phyloP scores from a whole-genome alignment of 2,329 filamentous ascomycete species.

The Fusarium setosum region DNA sequence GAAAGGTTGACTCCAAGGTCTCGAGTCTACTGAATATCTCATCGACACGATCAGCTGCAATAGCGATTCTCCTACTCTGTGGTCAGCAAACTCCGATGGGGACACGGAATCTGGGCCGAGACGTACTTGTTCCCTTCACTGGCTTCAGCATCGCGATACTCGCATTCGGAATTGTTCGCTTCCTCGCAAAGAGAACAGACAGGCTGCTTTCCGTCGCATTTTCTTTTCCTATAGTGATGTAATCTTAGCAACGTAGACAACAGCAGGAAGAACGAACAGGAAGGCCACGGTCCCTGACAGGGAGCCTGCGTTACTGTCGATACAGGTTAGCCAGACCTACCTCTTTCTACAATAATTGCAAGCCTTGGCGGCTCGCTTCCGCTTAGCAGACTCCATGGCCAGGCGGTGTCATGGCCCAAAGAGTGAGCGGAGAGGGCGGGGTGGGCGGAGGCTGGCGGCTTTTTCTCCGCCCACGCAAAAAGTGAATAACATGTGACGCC shows the following conservation, averaged over 20 bases:
- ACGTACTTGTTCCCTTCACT: constrained; percentile 2
- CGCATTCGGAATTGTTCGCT: constrained; percentile 31
- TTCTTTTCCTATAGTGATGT: constrained; percentile 23
- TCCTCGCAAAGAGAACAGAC: constrained; percentile 34
- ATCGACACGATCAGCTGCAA: constrained; percentile 27
- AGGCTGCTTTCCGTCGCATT: constrained; percentile 34
- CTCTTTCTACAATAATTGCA: constrained; percentile 39
- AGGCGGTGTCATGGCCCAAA: not conserved
- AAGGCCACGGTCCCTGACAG: not conserved
- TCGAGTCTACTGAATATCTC: constrained; percentile 35
- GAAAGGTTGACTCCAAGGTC: constrained; percentile 23
- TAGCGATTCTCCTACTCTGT: not conserved
- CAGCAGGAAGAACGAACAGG: not conserved
- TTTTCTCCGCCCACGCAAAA: constrained; percentile 4
- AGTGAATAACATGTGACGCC: not conserved
- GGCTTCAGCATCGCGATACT: constrained; percentile 28
- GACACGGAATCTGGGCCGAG: too few species aligned
- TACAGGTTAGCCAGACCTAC: too few species aligned
- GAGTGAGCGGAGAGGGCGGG: constrained; percentile 25
- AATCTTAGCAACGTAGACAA: not conserved
- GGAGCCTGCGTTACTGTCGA: too few species aligned
- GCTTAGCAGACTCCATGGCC: constrained; percentile 32
- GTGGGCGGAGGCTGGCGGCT: constrained; percentile 25
- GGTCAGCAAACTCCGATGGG: not conserved
- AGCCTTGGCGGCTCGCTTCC: constrained; percentile 39